Percentiles rank a stretch among this genome's conserved stretches.
These are phyloP conservation scores for Kwoniella newhampshirensis DNA, from an alignment of 768 basidiomycete species.

Conservation along the genomic window DNA sequence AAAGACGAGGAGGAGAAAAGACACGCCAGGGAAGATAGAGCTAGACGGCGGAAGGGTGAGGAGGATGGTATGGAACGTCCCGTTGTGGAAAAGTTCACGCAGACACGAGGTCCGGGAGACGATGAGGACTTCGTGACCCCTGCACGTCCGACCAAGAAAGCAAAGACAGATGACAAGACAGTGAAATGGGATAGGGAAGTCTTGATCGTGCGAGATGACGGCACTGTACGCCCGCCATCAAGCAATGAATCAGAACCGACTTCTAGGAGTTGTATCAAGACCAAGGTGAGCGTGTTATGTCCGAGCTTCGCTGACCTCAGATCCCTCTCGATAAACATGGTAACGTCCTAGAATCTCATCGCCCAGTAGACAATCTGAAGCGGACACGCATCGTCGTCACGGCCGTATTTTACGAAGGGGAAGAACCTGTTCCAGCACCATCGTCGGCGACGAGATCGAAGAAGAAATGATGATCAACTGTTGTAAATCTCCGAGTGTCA, in stretches of 20 bases:
- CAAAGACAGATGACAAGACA: constrained; percentile 30
- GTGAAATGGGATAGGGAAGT: constrained; percentile 53
- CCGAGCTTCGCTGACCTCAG: constrained; percentile 17
- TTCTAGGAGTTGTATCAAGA: constrained; percentile 29
- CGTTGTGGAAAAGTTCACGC: constrained; percentile 20
- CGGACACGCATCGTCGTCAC: constrained; percentile 34
- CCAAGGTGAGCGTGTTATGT: constrained; percentile 12
- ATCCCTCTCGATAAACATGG: constrained; percentile 46
- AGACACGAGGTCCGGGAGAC: constrained; percentile 45
- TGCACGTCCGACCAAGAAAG: constrained; percentile 33
- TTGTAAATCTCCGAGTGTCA: too few species aligned
- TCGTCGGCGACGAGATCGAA: constrained; percentile 12
- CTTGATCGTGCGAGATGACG: constrained; percentile 43
- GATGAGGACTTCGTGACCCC: constrained; percentile 49
- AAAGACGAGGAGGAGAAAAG: constrained; percentile 42
- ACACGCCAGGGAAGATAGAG: constrained; percentile 35
- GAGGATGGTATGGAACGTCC: constrained; percentile 13
- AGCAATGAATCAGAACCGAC: constrained; percentile 2
- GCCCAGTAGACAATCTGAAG: constrained; percentile 38
- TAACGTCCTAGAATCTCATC: constrained; percentile 35
- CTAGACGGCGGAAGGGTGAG: constrained; percentile 35
- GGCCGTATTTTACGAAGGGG: constrained; percentile 47
- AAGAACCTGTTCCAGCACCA: constrained; percentile 37
- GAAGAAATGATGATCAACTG: constrained; percentile 12
- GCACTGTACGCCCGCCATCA: constrained; percentile 5